Evolutionary conservation across 139 green algal species (phyloP).

Genomic region (Asterochloris erici): DNA sequence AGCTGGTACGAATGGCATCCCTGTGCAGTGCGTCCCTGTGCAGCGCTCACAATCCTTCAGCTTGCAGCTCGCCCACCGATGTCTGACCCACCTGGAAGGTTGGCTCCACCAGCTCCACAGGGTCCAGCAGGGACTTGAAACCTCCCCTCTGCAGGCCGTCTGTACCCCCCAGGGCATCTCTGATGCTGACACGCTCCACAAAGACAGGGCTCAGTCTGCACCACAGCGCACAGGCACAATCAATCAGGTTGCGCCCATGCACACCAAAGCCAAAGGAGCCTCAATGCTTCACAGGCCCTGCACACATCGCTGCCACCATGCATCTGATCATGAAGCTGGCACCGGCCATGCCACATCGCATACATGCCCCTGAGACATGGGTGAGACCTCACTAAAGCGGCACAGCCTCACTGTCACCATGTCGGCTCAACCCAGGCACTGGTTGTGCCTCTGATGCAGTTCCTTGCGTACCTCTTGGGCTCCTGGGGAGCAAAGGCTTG

Average conservation of each 20-base stretch:
- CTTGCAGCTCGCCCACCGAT: background rate
- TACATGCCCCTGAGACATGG: too few species aligned
- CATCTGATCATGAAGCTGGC: background rate
- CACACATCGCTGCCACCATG: background rate
- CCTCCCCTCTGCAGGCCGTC: background rate
- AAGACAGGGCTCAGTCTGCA: slow-evolving; percentile 31
- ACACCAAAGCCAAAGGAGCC: background rate
- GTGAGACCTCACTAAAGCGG: too few species aligned
- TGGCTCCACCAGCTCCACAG: slow-evolving; percentile 37
- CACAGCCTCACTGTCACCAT: too few species aligned
- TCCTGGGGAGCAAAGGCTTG: slow-evolving; percentile 27
- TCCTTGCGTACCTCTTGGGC: background rate
- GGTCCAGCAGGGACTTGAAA: slow-evolving; percentile 3
- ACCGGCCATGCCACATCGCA: background rate
- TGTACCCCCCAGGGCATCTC: slow-evolving; percentile 31
- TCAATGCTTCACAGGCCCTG: background rate
- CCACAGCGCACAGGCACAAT: background rate
- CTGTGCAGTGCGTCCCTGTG: too few species aligned
- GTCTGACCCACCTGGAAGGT: slow-evolving; percentile 28
- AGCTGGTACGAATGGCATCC: too few species aligned
- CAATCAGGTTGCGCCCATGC: background rate
- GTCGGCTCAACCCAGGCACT: background rate
- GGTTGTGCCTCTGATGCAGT: background rate
- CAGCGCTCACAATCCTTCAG: too few species aligned
- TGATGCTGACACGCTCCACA: slow-evolving; percentile 35